Percentiles rank a stretch among this genome's conserved stretches.
phyloP scores from a whole-genome alignment of 73 alveolate genomes.

The Paramecium octaurelia region DNA sequence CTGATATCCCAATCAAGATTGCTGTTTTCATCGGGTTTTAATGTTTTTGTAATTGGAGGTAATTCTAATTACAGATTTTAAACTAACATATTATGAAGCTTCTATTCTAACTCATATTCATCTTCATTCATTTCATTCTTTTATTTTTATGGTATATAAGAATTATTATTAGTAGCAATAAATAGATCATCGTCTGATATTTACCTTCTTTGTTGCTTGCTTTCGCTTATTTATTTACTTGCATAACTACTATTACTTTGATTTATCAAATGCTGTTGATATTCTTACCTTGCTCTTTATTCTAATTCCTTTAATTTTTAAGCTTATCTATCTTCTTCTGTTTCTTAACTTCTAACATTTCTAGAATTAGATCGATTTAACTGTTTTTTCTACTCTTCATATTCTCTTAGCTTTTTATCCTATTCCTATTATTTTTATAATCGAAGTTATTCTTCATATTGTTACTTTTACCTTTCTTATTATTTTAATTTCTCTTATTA shows the following conservation, averaged over 20 bases:
- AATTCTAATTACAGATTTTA: neutral
- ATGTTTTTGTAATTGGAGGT: neutral
- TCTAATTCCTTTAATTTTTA: neutral
- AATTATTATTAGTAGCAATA: neutral
- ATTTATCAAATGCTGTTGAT: neutral
- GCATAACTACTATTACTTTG: neutral
- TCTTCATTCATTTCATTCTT: neutral
- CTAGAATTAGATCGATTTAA: neutral
- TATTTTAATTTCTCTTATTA: neutral
- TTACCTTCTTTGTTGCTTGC: neutral
- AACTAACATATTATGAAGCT: neutral
- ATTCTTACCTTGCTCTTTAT: neutral
- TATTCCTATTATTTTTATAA: neutral
- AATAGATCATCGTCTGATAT: slow-evolving; percentile 11
- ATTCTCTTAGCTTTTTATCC: neutral
- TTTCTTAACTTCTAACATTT: neutral
- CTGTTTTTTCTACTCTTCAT: neutral
- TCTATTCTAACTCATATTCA: neutral
- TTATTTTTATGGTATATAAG: neutral
- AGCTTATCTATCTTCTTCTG: neutral
- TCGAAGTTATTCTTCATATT: neutral
- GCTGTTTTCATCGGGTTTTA: slow-evolving; percentile 4
- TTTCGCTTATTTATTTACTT: neutral
- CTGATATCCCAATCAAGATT: slow-evolving; percentile 50
- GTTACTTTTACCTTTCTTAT: neutral